Evolutionary conservation across 1,284 basidiomycete species (phyloP).

Genomic region (Microbotryum intermedium): DNA sequence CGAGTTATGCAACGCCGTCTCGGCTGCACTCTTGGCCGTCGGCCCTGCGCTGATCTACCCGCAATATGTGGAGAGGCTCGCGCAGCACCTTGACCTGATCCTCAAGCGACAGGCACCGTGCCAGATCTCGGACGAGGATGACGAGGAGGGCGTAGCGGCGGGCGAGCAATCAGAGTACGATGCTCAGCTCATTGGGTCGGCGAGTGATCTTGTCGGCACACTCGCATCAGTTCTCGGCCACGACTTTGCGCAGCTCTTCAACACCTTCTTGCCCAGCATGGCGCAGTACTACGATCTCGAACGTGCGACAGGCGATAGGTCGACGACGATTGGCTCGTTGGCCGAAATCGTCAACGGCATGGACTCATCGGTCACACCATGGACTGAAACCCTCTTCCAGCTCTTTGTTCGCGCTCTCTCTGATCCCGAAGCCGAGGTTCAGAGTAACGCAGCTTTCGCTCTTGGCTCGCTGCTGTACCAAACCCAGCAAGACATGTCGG

Average conservation of each 20-base stretch:
- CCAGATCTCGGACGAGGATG: conserved; percentile 90
- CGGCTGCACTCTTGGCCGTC: conserved; percentile 31
- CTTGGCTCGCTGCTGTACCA: conserved; percentile 86
- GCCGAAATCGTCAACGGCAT: conserved; percentile 94
- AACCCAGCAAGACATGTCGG: conserved; percentile 70
- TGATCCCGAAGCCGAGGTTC: conserved; percentile 83
- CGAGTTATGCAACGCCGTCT: conserved; percentile 35
- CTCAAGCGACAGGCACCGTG: conserved; percentile 88
- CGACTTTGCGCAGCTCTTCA: conserved; percentile 79
- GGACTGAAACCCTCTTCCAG: conserved; percentile 67
- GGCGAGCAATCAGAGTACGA: conserved; percentile 83
- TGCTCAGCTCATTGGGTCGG: conserved; percentile 86
- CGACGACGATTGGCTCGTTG: conserved; percentile 84
- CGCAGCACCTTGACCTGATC: conserved; percentile 68
- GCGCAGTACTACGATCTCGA: conserved; percentile 84
- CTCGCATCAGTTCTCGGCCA: conserved; percentile 75
- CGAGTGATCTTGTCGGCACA: conserved; percentile 86
- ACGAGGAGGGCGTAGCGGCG: conserved; percentile 54
- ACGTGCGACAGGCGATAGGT: conserved; percentile 81
- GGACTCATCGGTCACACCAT: conserved; percentile 87
- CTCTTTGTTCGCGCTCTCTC: conserved; percentile 73
- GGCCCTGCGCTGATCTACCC: conserved; percentile 34
- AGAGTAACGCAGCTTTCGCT: conserved; percentile 94
- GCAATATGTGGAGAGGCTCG: conserved; percentile 60
- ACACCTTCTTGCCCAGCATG: conserved; percentile 79